Percentiles rank a stretch among this genome's conserved stretches.
Evolutionary conservation across 345 rosid genomes (phyloP).

Genomic region (Linum trigynum): DNA sequence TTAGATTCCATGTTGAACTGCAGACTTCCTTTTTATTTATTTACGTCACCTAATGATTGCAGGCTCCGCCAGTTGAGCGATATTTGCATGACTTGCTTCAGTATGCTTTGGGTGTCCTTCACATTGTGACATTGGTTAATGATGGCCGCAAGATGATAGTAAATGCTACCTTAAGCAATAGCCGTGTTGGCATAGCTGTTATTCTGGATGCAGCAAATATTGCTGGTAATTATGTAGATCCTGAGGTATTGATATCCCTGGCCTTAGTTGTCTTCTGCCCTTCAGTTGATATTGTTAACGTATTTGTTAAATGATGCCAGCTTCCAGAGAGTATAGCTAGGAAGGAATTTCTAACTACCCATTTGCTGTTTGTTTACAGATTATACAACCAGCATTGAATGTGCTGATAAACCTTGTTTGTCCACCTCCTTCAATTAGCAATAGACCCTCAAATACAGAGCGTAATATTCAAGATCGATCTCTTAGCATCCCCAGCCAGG

Average conservation of each 20-base stretch:
- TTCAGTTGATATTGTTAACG: background rate
- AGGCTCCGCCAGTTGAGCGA: conserved; percentile 98
- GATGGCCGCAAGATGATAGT: conserved; percentile 85
- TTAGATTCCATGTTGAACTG: conserved; percentile 1
- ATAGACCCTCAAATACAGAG: conserved; percentile 52
- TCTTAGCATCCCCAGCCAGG: conserved; percentile 28
- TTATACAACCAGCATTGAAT: conserved; percentile 87
- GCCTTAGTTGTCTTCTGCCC: background rate
- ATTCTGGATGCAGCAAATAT: conserved; percentile 88
- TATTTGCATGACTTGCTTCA: conserved; percentile 92
- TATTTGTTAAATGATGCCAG: background rate
- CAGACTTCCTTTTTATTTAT: conserved; percentile 3
- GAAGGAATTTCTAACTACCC: background rate
- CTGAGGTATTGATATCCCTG: conserved; percentile 51
- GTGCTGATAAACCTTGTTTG: conserved; percentile 93
- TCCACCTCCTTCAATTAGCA: conserved; percentile 96
- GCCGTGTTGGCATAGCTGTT: conserved; percentile 85
- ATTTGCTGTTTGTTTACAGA: conserved; percentile 36
- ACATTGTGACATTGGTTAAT: conserved; percentile 75
- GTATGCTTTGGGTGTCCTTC: conserved; percentile 95
- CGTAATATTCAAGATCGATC: conserved; percentile 36
- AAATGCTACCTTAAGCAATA: conserved; percentile 70
- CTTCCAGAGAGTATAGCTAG: background rate
- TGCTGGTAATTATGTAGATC: conserved; percentile 72
- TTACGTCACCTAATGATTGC: conserved; percentile 22